Base-by-base conservation (phyloP, 805 yeast species). In the Candida maris region DNA sequence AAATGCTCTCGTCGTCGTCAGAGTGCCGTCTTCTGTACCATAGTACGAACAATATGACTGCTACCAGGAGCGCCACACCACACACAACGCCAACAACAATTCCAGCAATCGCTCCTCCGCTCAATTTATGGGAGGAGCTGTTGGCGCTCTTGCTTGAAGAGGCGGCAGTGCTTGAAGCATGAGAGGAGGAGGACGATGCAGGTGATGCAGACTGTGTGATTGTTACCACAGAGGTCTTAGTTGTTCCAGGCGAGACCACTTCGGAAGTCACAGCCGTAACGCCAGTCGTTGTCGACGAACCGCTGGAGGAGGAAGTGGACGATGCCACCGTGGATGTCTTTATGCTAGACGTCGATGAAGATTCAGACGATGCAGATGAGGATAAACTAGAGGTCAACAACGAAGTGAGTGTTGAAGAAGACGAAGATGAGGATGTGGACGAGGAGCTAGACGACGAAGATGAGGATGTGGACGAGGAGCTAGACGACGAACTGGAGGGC, bases 101-200 rank as follows among this genome's bases (percentile, higher is more conserved):
- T 27, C 66, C 66, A 7, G 65, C 66, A 27, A 59, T 57, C 10
- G 61, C 59, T 27, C 66, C 66, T 16, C 49, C 52, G 15, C 56
- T 46, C 21, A 61, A 32, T 9, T 41, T 46, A 15, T 23, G 14
- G 6, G 28, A 15, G 34, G 44, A 24, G 1, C 48, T 35, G n/a
- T 42, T 30, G 10, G 31, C 9, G 16, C 30, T 20, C 13, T 17
- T 19, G 19, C 35, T 13, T 19, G 42, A 21, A 5, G 49, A 35
- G 10, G 45, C 27, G 15, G 35, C 15, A 2, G 47, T n/a, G n/a
- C 46, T 32, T 8, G 51, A 16, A 10, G 45, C 23, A 2, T 41
- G 18, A 7, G 54, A 21, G 6, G 51, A 19, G 28, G 48, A 21
- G 12, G 47, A 32, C 9, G 52, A 13, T 17, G 45, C 31, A 7